Conservation (phyloP, 139 green algal genomes). For the Auxenochlorella pyrenoidosa region DNA sequence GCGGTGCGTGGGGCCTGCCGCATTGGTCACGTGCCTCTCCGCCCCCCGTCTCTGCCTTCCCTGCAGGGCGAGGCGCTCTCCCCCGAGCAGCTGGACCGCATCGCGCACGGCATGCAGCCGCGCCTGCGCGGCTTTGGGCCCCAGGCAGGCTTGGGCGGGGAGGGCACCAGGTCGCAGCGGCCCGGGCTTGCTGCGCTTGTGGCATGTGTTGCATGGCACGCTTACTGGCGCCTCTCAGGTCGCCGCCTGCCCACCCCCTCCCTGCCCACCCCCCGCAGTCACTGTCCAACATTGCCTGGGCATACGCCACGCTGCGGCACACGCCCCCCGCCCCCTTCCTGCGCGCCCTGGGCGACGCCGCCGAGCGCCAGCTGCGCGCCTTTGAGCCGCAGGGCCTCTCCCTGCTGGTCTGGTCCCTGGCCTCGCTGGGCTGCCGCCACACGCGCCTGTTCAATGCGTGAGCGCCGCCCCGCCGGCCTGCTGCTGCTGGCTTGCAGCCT, state of each 20-base stretch:
- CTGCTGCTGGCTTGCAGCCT: not conserved
- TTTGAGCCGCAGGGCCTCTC: slow-evolving; percentile 46
- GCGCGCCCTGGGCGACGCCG: slow-evolving; percentile 20
- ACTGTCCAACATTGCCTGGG: slow-evolving; percentile 38
- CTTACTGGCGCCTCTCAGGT: too few relatives aligned
- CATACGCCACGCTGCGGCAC: slow-evolving; percentile 36
- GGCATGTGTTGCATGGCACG: not conserved
- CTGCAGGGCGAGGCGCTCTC: not conserved
- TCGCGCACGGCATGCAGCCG: slow-evolving; percentile 19
- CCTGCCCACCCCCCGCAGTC: not conserved
- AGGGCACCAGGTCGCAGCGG: too few relatives aligned
- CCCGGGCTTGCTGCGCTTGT: too few relatives aligned
- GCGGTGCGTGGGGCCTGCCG: too few relatives aligned
- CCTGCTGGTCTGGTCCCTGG: slow-evolving; percentile 42
- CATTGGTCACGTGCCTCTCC: too few relatives aligned
- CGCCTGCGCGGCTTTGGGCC: slow-evolving; percentile 23
- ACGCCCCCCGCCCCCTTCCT: slow-evolving; percentile 17
- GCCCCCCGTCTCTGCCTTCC: too few relatives aligned
- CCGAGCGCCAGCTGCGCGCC: not conserved
- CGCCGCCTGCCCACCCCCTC: not conserved
- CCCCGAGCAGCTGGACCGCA: not conserved
- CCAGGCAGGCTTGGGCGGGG: not conserved
- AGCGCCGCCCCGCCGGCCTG: not conserved
- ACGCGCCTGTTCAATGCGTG: not conserved
- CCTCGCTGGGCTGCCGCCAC: slow-evolving; percentile 34